Percentiles rank a stretch among this genome's conserved stretches.
phyloP scores from a whole-genome alignment of 139 green algal species.

The Coelastrella sp. region DNA sequence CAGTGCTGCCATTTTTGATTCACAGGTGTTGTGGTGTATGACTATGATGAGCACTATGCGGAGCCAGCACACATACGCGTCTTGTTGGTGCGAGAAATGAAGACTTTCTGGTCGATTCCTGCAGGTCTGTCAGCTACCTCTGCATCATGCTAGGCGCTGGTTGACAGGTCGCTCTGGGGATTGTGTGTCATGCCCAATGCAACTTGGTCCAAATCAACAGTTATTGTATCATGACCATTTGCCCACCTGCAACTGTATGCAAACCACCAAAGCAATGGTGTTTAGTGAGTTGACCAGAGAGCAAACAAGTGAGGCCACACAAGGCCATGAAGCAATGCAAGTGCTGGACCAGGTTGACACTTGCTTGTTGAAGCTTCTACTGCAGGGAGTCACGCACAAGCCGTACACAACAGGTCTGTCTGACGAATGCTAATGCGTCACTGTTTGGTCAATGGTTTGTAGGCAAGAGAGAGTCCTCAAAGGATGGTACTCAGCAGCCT shows the following conservation, averaged over 20 bases:
- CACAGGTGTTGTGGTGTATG: conserved; percentile 17
- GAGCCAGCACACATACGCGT: background rate
- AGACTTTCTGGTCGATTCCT: background rate
- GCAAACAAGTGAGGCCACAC: no score
- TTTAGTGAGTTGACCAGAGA: no score
- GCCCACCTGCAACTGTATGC: no score
- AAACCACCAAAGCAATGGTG: no score
- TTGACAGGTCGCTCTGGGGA: no score
- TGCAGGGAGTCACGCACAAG: no score
- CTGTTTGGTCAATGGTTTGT: background rate
- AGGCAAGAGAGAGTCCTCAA: background rate
- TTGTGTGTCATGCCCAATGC: no score
- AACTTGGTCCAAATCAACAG: no score
- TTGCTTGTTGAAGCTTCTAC: no score
- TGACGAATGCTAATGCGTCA: background rate
- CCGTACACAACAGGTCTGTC: background rate
- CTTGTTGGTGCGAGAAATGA: background rate
- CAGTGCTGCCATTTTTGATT: background rate
- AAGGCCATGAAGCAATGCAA: no score
- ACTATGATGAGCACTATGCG: background rate
- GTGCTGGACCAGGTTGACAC: no score
- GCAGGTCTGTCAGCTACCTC: background rate
- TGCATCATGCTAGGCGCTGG: background rate
- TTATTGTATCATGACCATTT: no score
- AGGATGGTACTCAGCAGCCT: background rate